Percentiles rank a stretch among this genome's conserved stretches.
Conservation (phyloP, 2,329 filamentous ascomycete genomes). For the Aspergillus proliferans region DNA sequence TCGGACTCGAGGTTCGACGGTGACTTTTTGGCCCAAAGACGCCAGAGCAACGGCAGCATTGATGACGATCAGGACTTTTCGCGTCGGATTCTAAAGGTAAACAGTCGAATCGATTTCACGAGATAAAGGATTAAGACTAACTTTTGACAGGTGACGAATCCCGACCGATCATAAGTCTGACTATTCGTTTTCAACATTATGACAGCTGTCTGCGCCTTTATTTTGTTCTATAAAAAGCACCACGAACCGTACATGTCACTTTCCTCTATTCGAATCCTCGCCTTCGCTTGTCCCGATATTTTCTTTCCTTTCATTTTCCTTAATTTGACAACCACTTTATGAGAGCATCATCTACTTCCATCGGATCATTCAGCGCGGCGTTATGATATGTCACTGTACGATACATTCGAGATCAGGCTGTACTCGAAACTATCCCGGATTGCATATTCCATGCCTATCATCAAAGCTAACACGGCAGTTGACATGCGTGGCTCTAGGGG, state of each 20-base stretch:
- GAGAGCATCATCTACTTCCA: constrained; percentile 12
- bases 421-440: too few relatives aligned
- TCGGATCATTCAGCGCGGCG: constrained; percentile 22
- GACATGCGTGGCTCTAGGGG: background rate
- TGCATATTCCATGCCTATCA: too few relatives aligned
- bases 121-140: constrained; percentile 1
- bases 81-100: constrained; percentile 86
- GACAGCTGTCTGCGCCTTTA: constrained; percentile 1
- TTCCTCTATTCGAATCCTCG: constrained; percentile 5
- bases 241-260: constrained; percentile 10
- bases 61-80: constrained; percentile 97
- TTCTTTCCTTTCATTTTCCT: background rate
- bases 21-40: constrained; percentile 69
- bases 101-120: constrained; percentile 21
- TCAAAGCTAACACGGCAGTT: background rate
- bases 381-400: constrained; percentile 20
- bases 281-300: constrained; percentile 7
- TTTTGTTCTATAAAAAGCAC: constrained; percentile 9
- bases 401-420: background rate
- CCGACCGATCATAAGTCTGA: constrained; percentile 21
- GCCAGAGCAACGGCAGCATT: constrained; percentile 91
- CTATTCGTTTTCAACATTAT: background rate
- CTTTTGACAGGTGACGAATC: constrained; percentile 25
- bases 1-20: constrained; percentile 82
- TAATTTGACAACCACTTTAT: constrained; percentile 6